Conservation (phyloP, 202 grass and related monocot genomes). For the Schoenoplectus triqueter region DNA sequence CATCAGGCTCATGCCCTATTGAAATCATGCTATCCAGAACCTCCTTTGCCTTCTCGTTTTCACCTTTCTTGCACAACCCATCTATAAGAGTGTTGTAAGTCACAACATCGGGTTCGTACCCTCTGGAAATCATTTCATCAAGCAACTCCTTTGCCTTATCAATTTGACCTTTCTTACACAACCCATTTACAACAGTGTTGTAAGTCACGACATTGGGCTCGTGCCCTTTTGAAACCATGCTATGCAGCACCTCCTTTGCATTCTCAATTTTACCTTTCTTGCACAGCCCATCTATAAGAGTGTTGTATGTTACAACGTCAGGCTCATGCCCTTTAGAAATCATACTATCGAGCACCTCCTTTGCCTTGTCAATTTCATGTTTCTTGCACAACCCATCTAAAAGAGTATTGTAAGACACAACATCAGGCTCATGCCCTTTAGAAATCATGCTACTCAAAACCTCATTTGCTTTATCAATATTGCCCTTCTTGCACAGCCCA, state of each 20-base stretch:
- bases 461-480: background rate
- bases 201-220: background rate
- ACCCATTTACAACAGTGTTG: background rate
- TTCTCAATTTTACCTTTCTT: background rate
- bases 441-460: background rate
- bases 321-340: background rate
- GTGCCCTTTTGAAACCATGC: background rate
- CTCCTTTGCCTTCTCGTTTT: background rate
- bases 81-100: slow-evolving; percentile 7
- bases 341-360: background rate
- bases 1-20: background rate
- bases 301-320: background rate
- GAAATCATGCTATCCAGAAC: slow-evolving; percentile 5
- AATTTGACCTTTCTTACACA: background rate
- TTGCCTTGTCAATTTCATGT: background rate
- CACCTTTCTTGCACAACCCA: background rate
- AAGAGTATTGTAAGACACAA: background rate
- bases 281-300: background rate
- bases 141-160: background rate
- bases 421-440: background rate
- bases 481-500: background rate
- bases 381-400: background rate
- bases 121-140: background rate
- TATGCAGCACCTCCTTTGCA: background rate
- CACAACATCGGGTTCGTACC: background rate